Evolutionary conservation across 2,329 filamentous ascomycete genomes (phyloP).

Genomic region (Fusarium albidum): DNA sequence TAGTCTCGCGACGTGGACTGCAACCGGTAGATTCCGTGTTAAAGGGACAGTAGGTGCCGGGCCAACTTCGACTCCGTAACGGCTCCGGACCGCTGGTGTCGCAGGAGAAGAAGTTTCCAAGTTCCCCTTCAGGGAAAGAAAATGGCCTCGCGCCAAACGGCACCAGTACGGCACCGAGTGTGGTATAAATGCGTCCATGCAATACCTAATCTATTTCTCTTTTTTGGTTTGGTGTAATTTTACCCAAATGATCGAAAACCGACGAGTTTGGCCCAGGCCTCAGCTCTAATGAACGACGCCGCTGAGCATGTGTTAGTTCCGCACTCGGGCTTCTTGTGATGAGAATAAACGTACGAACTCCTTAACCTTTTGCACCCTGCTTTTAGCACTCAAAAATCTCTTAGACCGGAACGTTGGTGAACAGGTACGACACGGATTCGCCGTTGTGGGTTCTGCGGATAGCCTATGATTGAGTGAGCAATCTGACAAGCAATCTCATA

Average conservation of each 20-base stretch:
- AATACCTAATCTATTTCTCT: slow-evolving; percentile 22
- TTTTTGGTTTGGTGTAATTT: slow-evolving; percentile 27
- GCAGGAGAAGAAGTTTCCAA: too few relatives aligned
- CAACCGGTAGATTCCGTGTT: too few relatives aligned
- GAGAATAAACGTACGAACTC: slow-evolving; percentile 36
- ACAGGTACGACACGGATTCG: slow-evolving; percentile 71
- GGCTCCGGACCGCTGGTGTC: too few relatives aligned
- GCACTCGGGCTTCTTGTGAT: slow-evolving; percentile 1
- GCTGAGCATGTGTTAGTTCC: slow-evolving; percentile 27
- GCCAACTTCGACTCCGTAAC: too few relatives aligned
- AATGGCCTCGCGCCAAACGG: not conserved
- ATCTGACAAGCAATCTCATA: not conserved
- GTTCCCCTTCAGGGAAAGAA: too few relatives aligned
- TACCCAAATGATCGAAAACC: slow-evolving; percentile 22
- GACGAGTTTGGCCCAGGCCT: slow-evolving; percentile 25
- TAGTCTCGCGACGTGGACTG: too few relatives aligned
- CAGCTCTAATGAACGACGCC: slow-evolving; percentile 35
- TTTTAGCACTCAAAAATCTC: slow-evolving; percentile 5
- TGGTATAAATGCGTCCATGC: not conserved
- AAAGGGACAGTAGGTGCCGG: too few relatives aligned
- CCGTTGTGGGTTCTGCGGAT: slow-evolving; percentile 75
- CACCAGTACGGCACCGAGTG: slow-evolving; percentile 4
- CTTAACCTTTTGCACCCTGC: slow-evolving; percentile 27
- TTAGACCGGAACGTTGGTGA: slow-evolving; percentile 69
- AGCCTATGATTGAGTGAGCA: slow-evolving; percentile 53